Percentiles rank a stretch among this genome's conserved stretches.
These are phyloP conservation scores for Zygosaccharomyces kombuchaensis DNA, from an alignment of 805 yeast species.

Conservation along the genomic window DNA sequence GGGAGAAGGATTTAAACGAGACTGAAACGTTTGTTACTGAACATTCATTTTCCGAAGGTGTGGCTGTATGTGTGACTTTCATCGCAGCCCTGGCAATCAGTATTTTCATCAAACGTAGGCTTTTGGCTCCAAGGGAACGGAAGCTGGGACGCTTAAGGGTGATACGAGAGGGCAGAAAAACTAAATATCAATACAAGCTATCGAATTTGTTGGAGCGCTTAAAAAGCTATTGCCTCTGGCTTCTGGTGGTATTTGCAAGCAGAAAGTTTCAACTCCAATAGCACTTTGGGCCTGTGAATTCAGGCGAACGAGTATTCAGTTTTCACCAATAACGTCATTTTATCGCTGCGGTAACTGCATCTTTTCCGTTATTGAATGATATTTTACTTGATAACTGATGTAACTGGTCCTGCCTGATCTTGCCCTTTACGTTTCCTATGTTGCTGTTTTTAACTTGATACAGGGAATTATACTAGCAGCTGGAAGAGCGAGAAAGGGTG, in stretches of 20 bases:
- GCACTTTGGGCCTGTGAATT: background rate
- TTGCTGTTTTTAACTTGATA: background rate
- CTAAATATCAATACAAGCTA: background rate
- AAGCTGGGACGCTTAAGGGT: background rate
- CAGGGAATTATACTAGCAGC: background rate
- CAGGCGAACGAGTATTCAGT: background rate
- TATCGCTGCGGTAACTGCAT: background rate
- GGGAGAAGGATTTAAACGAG: no score
- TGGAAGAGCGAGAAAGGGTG: background rate
- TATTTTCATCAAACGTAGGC: background rate
- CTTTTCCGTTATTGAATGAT: background rate
- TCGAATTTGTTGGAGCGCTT: background rate
- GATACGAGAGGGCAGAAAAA: background rate
- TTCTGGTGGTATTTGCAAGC: background rate
- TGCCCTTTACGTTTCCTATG: background rate
- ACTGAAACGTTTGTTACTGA: no score
- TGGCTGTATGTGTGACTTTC: no score
- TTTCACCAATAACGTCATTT: background rate
- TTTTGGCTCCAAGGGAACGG: background rate
- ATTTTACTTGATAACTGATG: background rate
- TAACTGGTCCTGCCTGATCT: background rate
- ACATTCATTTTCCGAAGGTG: background rate
- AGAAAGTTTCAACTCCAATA: background rate
- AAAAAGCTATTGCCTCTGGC: background rate
- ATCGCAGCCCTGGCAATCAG: no score